A percentile compares a stretch with the other conserved stretches of the same genome.
These are phyloP conservation scores for Blastobotrys peoriensis DNA, from an alignment of 805 yeast genomes.

Conservation along the genomic window DNA sequence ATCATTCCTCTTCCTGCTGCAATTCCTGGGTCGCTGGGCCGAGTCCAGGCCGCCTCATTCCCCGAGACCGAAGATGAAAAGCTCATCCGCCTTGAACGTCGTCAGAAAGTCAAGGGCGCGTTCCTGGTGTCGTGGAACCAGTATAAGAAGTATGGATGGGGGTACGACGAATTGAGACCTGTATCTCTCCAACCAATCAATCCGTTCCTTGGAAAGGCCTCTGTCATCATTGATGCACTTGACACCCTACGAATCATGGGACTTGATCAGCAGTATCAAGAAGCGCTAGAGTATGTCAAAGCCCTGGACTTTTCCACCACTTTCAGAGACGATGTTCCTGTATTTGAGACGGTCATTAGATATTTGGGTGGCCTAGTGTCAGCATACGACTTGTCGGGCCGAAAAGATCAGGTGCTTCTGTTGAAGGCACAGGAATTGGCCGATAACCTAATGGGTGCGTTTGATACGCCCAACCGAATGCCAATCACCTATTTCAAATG, in stretches of 20 bases:
- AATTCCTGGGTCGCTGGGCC: conserved; percentile 4
- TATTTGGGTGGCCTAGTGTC: conserved; percentile 48
- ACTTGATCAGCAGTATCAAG: conserved; percentile 34
- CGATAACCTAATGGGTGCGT: conserved; percentile 44
- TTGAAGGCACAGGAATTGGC: conserved; percentile 41
- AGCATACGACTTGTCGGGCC: conserved; percentile 45
- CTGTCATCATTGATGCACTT: conserved; percentile 46
- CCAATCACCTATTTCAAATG: conserved; percentile 45
- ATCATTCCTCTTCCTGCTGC: conserved; percentile 10
- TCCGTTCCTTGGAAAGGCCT: conserved; percentile 48
- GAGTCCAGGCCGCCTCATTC: conserved; percentile 19
- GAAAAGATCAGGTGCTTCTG: conserved; percentile 29
- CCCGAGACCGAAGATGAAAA: conserved; percentile 21
- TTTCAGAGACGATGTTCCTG: conserved; percentile 38
- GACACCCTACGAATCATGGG: conserved; percentile 48
- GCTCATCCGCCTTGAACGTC: conserved; percentile 22
- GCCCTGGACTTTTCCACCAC: conserved; percentile 36
- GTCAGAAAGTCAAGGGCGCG: conserved; percentile 31
- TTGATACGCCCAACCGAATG: conserved; percentile 54
- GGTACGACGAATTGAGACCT: conserved; percentile 43
- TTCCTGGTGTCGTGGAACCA: conserved; percentile 40
- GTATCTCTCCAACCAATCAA: conserved; percentile 29
- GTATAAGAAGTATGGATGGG: conserved; percentile 39
- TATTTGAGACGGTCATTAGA: conserved; percentile 48
- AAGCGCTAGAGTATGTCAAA: conserved; percentile 34